Evolutionary conservation across 2,329 filamentous ascomycete genomes (phyloP).

Genomic region (Colletotrichum tofieldiae): DNA sequence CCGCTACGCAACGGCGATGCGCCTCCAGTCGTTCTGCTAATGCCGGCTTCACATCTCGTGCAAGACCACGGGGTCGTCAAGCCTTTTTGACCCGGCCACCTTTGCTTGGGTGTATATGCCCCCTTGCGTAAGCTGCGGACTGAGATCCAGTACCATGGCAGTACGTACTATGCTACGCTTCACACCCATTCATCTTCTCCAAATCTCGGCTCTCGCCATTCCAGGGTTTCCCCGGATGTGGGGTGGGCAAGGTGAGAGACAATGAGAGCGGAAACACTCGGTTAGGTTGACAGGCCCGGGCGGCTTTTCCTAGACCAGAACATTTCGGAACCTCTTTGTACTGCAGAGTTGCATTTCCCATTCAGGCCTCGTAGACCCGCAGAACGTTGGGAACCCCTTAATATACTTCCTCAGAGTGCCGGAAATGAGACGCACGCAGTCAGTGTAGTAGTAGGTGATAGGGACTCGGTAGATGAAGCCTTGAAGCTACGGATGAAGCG

Average conservation of each 20-base stretch:
- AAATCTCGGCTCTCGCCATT: slow-evolving; percentile 1
- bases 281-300: neutral
- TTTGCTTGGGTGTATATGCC: neutral
- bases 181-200: slow-evolving; percentile 12
- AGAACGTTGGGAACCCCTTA: neutral
- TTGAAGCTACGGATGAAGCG: neutral
- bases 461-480: too few relatives aligned
- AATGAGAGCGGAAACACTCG: neutral
- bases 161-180: neutral
- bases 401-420: too few relatives aligned
- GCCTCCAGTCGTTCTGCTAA: neutral
- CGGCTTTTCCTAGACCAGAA: neutral
- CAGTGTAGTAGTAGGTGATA: too few relatives aligned
- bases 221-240: slow-evolving; percentile 3
- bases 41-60: neutral
- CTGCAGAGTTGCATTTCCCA: neutral
- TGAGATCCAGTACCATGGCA: neutral
- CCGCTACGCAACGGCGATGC: slow-evolving; percentile 22
- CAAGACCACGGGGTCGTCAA: neutral
- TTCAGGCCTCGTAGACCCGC: neutral
- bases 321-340: neutral
- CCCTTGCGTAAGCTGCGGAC: neutral
- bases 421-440: neutral
- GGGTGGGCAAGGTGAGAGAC: neutral
- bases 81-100: neutral